Evolutionary conservation across 495 filamentous ascomycete species (phyloP), one percentile per base, ranked within the genome.

Genomic region (Penicillium crystallinum): DNA sequence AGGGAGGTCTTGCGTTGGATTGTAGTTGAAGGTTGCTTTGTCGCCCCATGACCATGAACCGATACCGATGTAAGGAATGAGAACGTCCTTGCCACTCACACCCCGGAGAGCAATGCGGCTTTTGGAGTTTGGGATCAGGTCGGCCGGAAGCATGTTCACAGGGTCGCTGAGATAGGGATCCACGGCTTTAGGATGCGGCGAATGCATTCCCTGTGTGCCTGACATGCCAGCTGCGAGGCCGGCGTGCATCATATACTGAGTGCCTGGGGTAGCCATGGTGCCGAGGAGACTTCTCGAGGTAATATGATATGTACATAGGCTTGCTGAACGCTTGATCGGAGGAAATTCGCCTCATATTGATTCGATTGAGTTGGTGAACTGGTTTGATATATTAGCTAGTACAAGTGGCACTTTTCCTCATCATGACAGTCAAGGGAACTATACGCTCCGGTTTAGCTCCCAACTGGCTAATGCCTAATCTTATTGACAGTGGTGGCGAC

Each of bases 11-110:
- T 19, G 15, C 14, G 59, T 59, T 0, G 55, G 37, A 14, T 66
- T 45, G 51, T 71, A 75, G 23, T 58, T 45, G 30, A 56, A 74
- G n/a, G 70, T 76, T 4, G 68, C 57, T 33, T 60, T 72, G 59
- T 75, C 69, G 36, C 72, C 72, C 72, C 72, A 74, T 14, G 70
- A 42, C 70, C 67, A 76, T 11, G 66, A 64, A 1, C 72, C 69
- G 41, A 71, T 64, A 48, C 57, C 68, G 36, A 74, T 49, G 41
- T 64, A 62, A 0, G 69, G 61, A 15, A 67, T 61, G 3, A 59
- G 40, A 14, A 72, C 62, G 15, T 63, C 55, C 35, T 58, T 58
- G 36, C 45, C 56, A 25, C 39, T 29, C 25, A 36, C 44, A 9
- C 46, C 53, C 3, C 43, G 57, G 2, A 66, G 22, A 3, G 55